Percentiles rank a stretch among this genome's conserved stretches.
Conservation (phyloP, 352 stramenopile genomes). For the Pythium coloratum region DNA sequence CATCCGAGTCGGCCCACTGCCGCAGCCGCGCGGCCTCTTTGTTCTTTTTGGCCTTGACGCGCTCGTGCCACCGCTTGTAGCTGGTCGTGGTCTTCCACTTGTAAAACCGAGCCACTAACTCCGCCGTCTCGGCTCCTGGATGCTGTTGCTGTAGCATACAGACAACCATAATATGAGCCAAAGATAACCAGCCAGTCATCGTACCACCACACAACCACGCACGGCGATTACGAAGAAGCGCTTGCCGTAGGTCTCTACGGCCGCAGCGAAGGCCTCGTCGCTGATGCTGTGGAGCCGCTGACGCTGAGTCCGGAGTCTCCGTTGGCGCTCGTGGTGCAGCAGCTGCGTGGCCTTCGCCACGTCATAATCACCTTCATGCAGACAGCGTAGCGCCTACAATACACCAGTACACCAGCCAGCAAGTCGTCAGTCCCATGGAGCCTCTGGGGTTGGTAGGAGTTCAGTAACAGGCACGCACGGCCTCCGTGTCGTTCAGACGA, state of each 20-base stretch:
- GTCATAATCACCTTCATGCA: slow-evolving; percentile 60
- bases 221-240: slow-evolving; percentile 66
- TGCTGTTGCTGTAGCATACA: slow-evolving; percentile 44
- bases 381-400: slow-evolving; percentile 55
- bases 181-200: too few species aligned
- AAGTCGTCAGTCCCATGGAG: not conserved
- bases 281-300: slow-evolving; percentile 32
- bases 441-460: not conserved
- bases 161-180: not conserved
- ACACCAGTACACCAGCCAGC: not conserved
- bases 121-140: slow-evolving; percentile 31
- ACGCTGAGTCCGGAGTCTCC: slow-evolving; percentile 26
- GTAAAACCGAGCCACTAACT: slow-evolving; percentile 69
- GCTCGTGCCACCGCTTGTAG: slow-evolving; percentile 51
- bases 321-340: slow-evolving; percentile 37
- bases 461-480: slow-evolving; percentile 32
- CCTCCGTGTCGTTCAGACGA: slow-evolving; percentile 52
- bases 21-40: slow-evolving; percentile 49
- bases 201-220: not conserved
- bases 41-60: slow-evolving; percentile 37
- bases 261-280: slow-evolving; percentile 44
- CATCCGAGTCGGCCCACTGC: slow-evolving; percentile 41
- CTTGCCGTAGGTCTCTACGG: slow-evolving; percentile 51
- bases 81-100: slow-evolving; percentile 60
- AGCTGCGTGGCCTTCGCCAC: slow-evolving; percentile 39